Percentiles rank a stretch among this genome's conserved stretches.
phyloP scores from a whole-genome alignment of 2,329 filamentous ascomycete species.

The Alternaria infectoria region DNA sequence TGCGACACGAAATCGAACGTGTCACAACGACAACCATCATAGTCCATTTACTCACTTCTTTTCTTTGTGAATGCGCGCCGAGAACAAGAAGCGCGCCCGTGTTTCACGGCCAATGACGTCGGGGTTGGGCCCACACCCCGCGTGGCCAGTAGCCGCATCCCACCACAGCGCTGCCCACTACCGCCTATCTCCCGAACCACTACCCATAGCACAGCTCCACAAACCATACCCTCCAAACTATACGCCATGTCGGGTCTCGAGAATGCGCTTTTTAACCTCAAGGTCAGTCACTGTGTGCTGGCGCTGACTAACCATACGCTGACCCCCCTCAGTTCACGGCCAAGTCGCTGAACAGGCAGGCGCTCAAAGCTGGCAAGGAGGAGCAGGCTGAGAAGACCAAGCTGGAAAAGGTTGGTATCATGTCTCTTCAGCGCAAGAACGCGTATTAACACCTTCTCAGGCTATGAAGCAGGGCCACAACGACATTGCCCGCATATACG shows the following conservation, averaged over 20 bases:
- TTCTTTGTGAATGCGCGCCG: slow-evolving; percentile 10
- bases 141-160: slow-evolving; percentile 34
- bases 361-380: slow-evolving; percentile 66
- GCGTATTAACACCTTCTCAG: slow-evolving; percentile 40
- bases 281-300: slow-evolving; percentile 50
- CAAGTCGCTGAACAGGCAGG: slow-evolving; percentile 68
- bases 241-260: slow-evolving; percentile 64
- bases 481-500: slow-evolving; percentile 69
- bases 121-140: slow-evolving; percentile 34
- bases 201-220: slow-evolving; percentile 13
- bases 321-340: slow-evolving; percentile 61
- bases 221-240: slow-evolving; percentile 6
- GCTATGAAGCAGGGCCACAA: slow-evolving; percentile 65
- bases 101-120: slow-evolving; percentile 17
- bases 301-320: slow-evolving; percentile 18
- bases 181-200: slow-evolving; percentile 21
- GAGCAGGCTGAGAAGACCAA: slow-evolving; percentile 67
- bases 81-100: background rate
- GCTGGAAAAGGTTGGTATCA: slow-evolving; percentile 60
- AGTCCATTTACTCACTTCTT: background rate
- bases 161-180: slow-evolving; percentile 11
- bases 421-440: background rate
- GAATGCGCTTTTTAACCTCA: slow-evolving; percentile 68
- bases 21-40: background rate
- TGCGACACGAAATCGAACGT: background rate